phyloP scores from a whole-genome alignment of 2,329 filamentous ascomycete genomes.

The Ophiostoma montium region DNA sequence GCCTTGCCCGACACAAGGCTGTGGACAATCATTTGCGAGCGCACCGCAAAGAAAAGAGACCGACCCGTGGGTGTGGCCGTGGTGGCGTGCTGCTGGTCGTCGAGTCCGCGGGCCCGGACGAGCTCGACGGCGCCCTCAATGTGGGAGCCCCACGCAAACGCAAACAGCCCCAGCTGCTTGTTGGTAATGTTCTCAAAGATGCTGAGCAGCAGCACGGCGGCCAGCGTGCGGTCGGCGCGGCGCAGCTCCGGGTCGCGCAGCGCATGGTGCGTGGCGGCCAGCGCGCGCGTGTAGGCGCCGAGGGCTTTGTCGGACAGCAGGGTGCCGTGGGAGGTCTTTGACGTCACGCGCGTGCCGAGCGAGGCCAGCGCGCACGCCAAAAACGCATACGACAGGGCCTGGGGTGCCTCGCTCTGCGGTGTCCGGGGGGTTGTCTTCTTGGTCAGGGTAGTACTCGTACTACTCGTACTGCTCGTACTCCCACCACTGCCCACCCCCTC shows the following conservation, averaged over 20 bases:
- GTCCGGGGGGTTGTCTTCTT: not conserved
- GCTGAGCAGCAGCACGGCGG: conserved; percentile 43
- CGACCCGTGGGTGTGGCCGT: conserved; percentile 38
- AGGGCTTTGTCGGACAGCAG: conserved; percentile 28
- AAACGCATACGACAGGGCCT: conserved; percentile 37
- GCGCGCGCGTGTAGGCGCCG: conserved; percentile 39
- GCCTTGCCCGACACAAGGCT: conserved; percentile 37
- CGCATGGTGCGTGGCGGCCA: conserved; percentile 37
- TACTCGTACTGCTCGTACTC: no score
- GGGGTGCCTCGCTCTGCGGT: not conserved
- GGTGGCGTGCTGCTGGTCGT: conserved; percentile 39
- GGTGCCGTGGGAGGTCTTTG: conserved; percentile 18
- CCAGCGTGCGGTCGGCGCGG: conserved; percentile 42
- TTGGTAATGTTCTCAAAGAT: conserved; percentile 48
- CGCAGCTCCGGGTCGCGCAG: conserved; percentile 35
- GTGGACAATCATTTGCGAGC: conserved; percentile 48
- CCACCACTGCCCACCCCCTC: no score
- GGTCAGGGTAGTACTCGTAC: no score
- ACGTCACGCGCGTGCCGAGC: conserved; percentile 35
- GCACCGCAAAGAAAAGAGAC: conserved; percentile 43
- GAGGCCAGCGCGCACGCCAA: conserved; percentile 45
- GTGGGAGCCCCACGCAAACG: conserved; percentile 50
- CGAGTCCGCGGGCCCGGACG: conserved; percentile 41
- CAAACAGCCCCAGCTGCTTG: conserved; percentile 37
- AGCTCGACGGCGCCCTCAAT: conserved; percentile 50